Evolutionary conservation across 2,329 filamentous ascomycete species (phyloP), one percentile per base, ranked within the genome.

Genomic region (Fusarium tricinctum): DNA sequence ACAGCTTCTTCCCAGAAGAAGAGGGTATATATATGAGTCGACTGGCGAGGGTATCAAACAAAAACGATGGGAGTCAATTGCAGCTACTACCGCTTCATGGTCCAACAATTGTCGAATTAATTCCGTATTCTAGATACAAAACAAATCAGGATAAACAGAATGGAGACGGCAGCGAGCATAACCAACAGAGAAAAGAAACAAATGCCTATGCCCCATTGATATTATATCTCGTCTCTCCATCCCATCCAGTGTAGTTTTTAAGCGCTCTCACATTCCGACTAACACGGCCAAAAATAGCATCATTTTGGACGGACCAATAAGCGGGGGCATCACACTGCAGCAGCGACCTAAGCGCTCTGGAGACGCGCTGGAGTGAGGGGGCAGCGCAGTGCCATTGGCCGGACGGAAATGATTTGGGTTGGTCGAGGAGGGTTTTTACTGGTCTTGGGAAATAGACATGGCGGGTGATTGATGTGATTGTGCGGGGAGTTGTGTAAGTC

Each of bases 301-400:
- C 64, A 19, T 26, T 15, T 0, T 8, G 17, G 13, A 39, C 40
- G 51, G 66, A 33, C 76, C 76, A 78, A 78, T 78, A 58, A 73
- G 48, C 30, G 59, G 39, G 32, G 50, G 56, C 60, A 75, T 78
- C 76, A 78, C 76, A 72, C 72, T 78, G 76, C 76, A 76, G 60
- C 46, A 62, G 32, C 23, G 46, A 28, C 26, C 19, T 71, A 74
- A 72, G 69, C 72, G 72, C 72, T 45, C 30, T 43, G 30, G 51
- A 69, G 51, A 57, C 70, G 70, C 70, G 70, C 60, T 61, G 33
- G 33, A 58, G 39, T 62, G 69, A 58, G 58, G 65, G 68, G 66
- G 54, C 44, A 23, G n/a, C 10, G 30, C 6, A 13, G 26, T 20
- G 20, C 7, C 8, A 71, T 72, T 72, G 67, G 63, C 6, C 10